Conservation (phyloP, 2,329 filamentous ascomycete species). For the Ascochyta fabae region DNA sequence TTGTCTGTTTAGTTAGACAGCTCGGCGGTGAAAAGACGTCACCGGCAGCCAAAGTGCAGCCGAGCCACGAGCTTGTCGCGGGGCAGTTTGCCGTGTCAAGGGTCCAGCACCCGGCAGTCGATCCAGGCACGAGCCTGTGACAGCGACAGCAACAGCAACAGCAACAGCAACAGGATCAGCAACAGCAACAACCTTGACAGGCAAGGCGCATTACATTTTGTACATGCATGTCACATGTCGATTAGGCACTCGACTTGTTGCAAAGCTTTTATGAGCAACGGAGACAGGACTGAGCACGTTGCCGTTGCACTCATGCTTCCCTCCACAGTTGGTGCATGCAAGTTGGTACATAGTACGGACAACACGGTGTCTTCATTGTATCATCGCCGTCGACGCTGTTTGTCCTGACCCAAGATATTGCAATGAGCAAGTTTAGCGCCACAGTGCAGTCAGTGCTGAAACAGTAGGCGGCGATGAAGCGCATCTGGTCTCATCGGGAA, state of each 20-base stretch:
- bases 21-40: conserved; percentile 32
- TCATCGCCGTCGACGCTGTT: conserved; percentile 4
- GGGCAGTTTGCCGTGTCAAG: neutral
- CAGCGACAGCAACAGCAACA: neutral
- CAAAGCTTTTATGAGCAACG: neutral
- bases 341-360: neutral
- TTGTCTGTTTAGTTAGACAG: conserved; percentile 25
- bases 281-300: neutral
- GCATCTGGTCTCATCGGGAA: conserved; percentile 33
- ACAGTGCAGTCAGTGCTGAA: conserved; percentile 29
- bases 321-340: neutral
- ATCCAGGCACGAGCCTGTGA: conserved; percentile 6
- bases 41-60: conserved; percentile 22
- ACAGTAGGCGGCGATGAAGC: conserved; percentile 22
- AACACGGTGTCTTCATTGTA: conserved; percentile 9
- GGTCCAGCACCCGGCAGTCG: conserved; percentile 7
- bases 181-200: neutral
- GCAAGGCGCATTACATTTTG: neutral
- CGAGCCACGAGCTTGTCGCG: conserved; percentile 12
- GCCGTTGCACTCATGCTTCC: neutral
- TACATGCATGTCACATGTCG: neutral
- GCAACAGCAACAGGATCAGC: too few species aligned
- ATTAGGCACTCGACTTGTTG: neutral
- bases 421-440: conserved; percentile 47
- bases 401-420: conserved; percentile 5